These are phyloP conservation scores for Trichosanthes truncata DNA, from an alignment of 306 rosid genomes.

Conservation along the genomic window DNA sequence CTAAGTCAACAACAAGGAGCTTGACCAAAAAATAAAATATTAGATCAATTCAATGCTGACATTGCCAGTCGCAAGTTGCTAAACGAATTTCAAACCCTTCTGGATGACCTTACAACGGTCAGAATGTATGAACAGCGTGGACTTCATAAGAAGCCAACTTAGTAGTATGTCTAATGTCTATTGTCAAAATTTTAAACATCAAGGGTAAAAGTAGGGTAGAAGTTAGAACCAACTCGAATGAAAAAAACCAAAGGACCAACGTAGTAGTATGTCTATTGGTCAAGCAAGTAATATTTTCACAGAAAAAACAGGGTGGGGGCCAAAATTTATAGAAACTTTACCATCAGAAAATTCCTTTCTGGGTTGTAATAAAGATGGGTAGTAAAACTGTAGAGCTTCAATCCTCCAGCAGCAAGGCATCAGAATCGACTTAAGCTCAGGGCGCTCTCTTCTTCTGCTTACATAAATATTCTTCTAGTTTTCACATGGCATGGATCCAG, in stretches of 20 bases:
- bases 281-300: neutral
- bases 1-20: conserved; percentile 9
- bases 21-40: conserved; percentile 5
- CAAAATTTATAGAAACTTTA: neutral
- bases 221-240: neutral
- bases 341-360: neutral
- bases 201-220: neutral
- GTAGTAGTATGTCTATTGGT: neutral
- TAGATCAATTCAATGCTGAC: neutral
- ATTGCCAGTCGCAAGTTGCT: neutral
- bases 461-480: neutral
- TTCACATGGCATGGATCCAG: neutral
- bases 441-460: neutral
- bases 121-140: neutral
- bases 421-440: neutral
- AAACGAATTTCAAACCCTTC: neutral
- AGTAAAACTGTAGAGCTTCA: neutral
- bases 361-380: neutral
- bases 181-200: neutral
- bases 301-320: neutral
- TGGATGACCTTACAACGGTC: neutral
- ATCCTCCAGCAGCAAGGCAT: neutral
- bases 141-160: neutral
- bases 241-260: neutral
- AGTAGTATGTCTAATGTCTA: no score